Evolutionary conservation across 768 basidiomycete genomes (phyloP).

Genomic region (Coprinopsis marcescibilis): DNA sequence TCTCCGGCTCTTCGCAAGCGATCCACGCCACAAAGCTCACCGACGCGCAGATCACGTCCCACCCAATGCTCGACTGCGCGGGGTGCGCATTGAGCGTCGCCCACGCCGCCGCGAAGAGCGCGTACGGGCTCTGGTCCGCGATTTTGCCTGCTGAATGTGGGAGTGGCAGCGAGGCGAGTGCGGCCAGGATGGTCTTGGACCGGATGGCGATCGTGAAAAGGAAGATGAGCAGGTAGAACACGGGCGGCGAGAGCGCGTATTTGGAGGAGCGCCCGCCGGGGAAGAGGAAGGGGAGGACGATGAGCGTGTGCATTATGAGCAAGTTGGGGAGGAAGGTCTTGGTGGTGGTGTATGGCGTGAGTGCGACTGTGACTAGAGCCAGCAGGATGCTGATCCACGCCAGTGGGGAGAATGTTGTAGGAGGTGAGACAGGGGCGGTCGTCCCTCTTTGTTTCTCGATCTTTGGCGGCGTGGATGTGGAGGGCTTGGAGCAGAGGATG

Average conservation of each 20-base stretch:
- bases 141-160: too few species aligned
- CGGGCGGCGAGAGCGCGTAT: conserved; percentile 19
- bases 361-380: conserved; percentile 38
- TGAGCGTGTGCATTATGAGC: conserved; percentile 52
- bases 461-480: too few species aligned
- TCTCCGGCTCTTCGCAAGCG: background rate
- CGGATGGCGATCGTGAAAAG: conserved; percentile 29
- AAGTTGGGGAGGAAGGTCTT: conserved; percentile 53
- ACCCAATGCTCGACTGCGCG: conserved; percentile 59
- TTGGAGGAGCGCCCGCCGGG: conserved; percentile 7
- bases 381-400: conserved; percentile 40
- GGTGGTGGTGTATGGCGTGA: conserved; percentile 36
- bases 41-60: too few species aligned
- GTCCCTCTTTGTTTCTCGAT: conserved; percentile 5
- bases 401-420: conserved; percentile 13
- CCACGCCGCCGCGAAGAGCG: conserved; percentile 27
- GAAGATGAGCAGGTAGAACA: conserved; percentile 32
- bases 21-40: conserved; percentile 36
- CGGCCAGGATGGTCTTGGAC: conserved; percentile 23
- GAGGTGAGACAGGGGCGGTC: background rate
- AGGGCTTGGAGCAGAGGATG: conserved; percentile 27
- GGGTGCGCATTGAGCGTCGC: conserved; percentile 43
- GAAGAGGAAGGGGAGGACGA: conserved; percentile 47
- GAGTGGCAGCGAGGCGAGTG: conserved; percentile 18
- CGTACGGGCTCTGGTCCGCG: conserved; percentile 9